phyloP scores from a whole-genome alignment of 345 rosid species.

The Eucalyptus coolabah region DNA sequence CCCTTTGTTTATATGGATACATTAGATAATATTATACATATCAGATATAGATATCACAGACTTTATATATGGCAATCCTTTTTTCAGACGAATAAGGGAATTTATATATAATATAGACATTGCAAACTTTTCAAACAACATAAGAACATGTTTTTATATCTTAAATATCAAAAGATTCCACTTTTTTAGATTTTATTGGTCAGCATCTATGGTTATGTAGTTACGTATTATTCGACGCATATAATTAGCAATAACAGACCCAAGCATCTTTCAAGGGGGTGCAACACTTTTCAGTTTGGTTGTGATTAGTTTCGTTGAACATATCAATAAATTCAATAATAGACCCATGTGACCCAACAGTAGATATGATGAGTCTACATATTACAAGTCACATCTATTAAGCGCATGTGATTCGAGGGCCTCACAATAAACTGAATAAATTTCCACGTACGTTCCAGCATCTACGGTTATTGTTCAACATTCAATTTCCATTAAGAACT shows the following conservation, averaged over 20 bases:
- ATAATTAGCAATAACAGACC: neutral
- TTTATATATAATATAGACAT: too few relatives aligned
- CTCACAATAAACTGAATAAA: neutral
- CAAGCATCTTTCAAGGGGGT: neutral
- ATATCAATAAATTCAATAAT: neutral
- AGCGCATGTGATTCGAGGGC: rapidly evolving
- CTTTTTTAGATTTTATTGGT: neutral
- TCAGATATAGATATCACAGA: rapidly evolving
- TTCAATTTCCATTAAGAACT: neutral
- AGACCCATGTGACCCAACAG: neutral
- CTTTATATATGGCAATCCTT: neutral
- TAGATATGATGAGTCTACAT: neutral
- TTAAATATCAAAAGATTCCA: neutral
- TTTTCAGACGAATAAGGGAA: neutral
- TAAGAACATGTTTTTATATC: too few relatives aligned
- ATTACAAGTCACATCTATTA: neutral
- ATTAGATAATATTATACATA: neutral
- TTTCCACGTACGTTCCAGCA: rapidly evolving
- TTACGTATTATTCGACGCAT: neutral
- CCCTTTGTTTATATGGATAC: neutral
- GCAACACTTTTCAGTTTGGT: neutral
- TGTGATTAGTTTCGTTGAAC: too few relatives aligned
- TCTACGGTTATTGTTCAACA: neutral
- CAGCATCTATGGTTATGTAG: neutral
- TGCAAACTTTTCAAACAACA: neutral